Percentiles rank a stretch among this genome's conserved stretches.
These are phyloP conservation scores for Kwoniella botswanensis DNA, from an alignment of 768 basidiomycete genomes.

Conservation along the genomic window DNA sequence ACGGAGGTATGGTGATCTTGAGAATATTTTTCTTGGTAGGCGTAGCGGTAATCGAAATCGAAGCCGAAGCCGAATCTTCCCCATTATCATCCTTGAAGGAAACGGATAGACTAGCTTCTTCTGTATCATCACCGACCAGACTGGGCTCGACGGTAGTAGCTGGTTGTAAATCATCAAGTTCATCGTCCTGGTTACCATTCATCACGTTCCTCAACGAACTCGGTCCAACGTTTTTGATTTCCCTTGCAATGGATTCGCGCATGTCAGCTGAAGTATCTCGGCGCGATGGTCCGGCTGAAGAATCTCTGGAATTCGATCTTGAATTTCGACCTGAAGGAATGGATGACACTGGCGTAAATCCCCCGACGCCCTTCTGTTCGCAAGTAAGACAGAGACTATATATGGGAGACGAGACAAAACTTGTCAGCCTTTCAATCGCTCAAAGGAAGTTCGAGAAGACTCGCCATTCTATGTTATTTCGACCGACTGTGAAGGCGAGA, in stretches of 20 bases:
- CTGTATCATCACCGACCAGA: conserved; percentile 3
- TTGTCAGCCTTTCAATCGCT: conserved; percentile 6
- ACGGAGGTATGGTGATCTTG: conserved; percentile 13
- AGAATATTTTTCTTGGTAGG: conserved; percentile 7
- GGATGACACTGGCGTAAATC: conserved; percentile 37
- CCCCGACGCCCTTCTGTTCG: conserved; percentile 39
- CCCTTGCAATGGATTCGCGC: conserved; percentile 10
- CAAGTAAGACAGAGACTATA: conserved; percentile 51
- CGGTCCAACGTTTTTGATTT: conserved; percentile 7
- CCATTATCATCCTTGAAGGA: conserved; percentile 4
- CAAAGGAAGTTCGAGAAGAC: conserved; percentile 14
- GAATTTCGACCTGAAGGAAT: conserved; percentile 8
- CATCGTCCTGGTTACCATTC: background rate
- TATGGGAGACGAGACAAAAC: too few species aligned
- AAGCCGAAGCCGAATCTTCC: too few species aligned
- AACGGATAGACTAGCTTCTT: conserved; percentile 7
- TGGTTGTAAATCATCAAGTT: background rate
- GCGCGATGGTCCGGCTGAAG: conserved; percentile 25
- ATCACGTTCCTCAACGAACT: conserved; percentile 22
- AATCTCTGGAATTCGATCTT: conserved; percentile 16
- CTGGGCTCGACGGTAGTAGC: background rate
- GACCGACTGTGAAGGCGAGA: conserved; percentile 36
- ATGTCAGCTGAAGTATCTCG: background rate
- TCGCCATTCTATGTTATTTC: conserved; percentile 51
- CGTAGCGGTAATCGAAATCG: conserved; percentile 5